phyloP scores from a whole-genome alignment of 2,329 filamentous ascomycete species.

The Sporothrix brasiliensis region DNA sequence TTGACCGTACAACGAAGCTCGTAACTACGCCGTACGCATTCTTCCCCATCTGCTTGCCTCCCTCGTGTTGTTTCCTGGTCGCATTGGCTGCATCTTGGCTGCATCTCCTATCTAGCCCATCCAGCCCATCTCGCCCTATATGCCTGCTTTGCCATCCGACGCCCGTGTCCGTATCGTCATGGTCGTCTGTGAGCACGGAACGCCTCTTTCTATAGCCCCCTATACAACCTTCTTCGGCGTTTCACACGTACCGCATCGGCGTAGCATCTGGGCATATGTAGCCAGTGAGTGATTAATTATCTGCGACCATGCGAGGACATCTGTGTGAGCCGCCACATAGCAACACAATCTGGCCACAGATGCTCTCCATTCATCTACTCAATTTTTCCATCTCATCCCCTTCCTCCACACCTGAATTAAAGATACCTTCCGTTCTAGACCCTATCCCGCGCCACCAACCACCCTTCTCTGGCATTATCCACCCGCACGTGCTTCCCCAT shows the following conservation, averaged over 20 bases:
- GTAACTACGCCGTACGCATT: too few relatives aligned
- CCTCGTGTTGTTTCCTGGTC: neutral
- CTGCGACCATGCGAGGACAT: neutral
- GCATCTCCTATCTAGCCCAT: neutral
- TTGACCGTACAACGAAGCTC: too few relatives aligned
- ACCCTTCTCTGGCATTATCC: neutral
- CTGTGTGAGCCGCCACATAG: neutral
- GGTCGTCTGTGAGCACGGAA: slow-evolving; percentile 2
- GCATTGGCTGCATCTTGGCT: neutral
- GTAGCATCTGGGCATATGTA: neutral
- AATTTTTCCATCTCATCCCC: neutral
- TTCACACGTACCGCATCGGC: neutral
- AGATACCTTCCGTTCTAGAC: slow-evolving; percentile 21
- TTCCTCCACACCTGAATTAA: neutral
- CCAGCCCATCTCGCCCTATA: neutral
- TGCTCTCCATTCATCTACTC: neutral
- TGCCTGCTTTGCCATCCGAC: neutral
- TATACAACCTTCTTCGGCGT: neutral
- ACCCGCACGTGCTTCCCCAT: neutral
- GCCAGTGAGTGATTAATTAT: neutral
- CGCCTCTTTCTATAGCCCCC: neutral
- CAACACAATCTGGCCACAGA: neutral
- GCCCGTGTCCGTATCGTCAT: neutral
- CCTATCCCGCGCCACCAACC: neutral
- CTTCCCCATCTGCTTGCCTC: neutral